A percentile compares a stretch with the other conserved stretches of the same genome.
These are phyloP conservation scores for Leptographium procerum DNA, from an alignment of 2,329 filamentous ascomycete species.

Conservation along the genomic window DNA sequence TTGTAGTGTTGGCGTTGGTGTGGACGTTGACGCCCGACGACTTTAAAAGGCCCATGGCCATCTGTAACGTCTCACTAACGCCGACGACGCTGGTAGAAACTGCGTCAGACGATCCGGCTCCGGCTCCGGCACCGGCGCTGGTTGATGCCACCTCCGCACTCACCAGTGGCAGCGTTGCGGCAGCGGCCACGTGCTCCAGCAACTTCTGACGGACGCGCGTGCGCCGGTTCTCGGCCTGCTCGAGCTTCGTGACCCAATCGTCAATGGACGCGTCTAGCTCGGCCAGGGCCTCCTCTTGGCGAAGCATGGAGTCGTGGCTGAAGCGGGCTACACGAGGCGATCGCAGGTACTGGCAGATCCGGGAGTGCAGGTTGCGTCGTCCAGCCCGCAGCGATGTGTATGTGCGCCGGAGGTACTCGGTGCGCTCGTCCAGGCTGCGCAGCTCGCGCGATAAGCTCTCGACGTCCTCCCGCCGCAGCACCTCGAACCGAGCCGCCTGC, in stretches of 20 bases:
- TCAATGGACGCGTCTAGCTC: slow-evolving; percentile 71
- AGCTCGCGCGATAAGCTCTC: slow-evolving; percentile 60
- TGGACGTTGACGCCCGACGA: slow-evolving; percentile 8
- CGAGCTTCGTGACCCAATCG: slow-evolving; percentile 71
- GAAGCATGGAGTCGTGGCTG: slow-evolving; percentile 62
- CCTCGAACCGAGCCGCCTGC: slow-evolving; percentile 52
- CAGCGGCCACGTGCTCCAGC: slow-evolving; percentile 69
- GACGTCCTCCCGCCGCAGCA: slow-evolving; percentile 51
- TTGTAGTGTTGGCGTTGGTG: no score
- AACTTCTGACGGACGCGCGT: slow-evolving; percentile 68
- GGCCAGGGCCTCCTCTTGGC: slow-evolving; percentile 67
- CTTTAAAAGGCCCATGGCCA: slow-evolving; percentile 24
- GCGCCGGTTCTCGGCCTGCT: slow-evolving; percentile 66
- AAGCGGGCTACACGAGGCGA: slow-evolving; percentile 60
- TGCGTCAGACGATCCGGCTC: neutral
- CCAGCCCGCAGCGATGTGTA: slow-evolving; percentile 66
- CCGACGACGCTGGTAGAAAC: slow-evolving; percentile 17
- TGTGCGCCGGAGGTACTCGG: slow-evolving; percentile 66
- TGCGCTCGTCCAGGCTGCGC: slow-evolving; percentile 63
- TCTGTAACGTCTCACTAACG: slow-evolving; percentile 29
- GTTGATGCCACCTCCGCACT: neutral
- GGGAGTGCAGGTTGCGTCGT: slow-evolving; percentile 62
- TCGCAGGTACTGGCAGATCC: slow-evolving; percentile 67
- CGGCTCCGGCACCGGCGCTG: neutral
- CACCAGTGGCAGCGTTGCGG: slow-evolving; percentile 35